A percentile compares a stretch with the other conserved stretches of the same genome.
Evolutionary conservation across 352 stramenopile genomes (phyloP).

Genomic region (Globisporangium uncinulatum): DNA sequence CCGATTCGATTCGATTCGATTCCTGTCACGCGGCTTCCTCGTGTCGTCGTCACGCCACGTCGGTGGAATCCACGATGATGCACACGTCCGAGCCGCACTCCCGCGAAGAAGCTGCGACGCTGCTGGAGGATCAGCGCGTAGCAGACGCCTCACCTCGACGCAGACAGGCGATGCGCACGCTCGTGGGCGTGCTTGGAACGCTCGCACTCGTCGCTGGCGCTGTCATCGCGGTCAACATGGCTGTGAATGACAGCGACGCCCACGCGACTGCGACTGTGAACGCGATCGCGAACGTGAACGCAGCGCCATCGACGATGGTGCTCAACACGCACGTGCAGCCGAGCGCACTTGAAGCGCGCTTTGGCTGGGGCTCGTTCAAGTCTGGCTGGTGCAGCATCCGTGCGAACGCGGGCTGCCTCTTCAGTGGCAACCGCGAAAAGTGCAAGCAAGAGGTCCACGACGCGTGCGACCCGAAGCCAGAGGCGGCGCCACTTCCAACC

Average conservation of each 20-base stretch:
- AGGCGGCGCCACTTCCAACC: neutral
- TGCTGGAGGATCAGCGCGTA: conserved; percentile 7
- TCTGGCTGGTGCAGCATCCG: conserved; percentile 21
- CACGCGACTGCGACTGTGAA: neutral
- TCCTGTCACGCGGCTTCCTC: too few relatives aligned
- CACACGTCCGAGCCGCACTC: conserved; percentile 5
- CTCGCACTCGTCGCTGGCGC: conserved; percentile 15
- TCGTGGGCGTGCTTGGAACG: conserved; percentile 11
- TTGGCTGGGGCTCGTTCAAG: conserved; percentile 18
- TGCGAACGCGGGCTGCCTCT: conserved; percentile 17
- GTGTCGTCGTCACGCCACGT: too few relatives aligned
- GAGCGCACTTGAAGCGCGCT: conserved; percentile 16
- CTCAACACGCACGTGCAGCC: conserved; percentile 6
- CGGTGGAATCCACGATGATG: conserved; percentile 4
- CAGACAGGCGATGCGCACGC: conserved; percentile 5
- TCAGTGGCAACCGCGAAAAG: conserved; percentile 20
- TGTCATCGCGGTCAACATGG: conserved; percentile 20
- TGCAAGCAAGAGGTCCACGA: conserved; percentile 25
- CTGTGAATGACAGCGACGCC: conserved; percentile 8
- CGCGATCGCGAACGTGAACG: neutral
- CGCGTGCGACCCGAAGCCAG: conserved; percentile 5
- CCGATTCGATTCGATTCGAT: neutral
- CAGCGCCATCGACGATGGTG: conserved; percentile 2
- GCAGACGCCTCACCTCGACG: neutral
- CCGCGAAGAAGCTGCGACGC: conserved; percentile 6